A percentile compares a stretch with the other conserved stretches of the same genome.
These are phyloP conservation scores for Dillenia turbinata DNA, from an alignment of 164 flowering plant species.

Conservation along the genomic window DNA sequence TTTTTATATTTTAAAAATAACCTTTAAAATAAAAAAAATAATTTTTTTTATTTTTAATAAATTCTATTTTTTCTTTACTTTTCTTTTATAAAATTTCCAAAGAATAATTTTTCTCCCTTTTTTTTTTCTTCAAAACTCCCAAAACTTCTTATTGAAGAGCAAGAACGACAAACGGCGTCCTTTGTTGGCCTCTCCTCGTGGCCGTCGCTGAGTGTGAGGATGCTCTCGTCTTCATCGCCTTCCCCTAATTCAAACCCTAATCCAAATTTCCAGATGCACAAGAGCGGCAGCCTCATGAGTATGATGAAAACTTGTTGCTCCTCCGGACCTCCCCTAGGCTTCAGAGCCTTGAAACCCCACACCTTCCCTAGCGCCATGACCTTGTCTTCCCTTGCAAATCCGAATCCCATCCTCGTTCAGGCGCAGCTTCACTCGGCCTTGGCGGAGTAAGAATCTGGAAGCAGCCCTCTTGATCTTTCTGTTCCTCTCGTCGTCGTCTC, in stretches of 20 bases:
- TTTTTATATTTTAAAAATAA: too few relatives aligned
- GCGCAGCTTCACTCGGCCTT: background rate
- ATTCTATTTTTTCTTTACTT: too few relatives aligned
- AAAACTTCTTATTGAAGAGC: too few relatives aligned
- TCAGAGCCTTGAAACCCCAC: background rate
- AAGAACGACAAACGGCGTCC: too few relatives aligned
- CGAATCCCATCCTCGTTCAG: background rate
- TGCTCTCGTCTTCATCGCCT: slow-evolving; percentile 30
- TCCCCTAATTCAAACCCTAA: slow-evolving; percentile 23
- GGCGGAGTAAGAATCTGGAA: slow-evolving; percentile 1
- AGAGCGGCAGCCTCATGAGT: background rate
- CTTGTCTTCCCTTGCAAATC: slow-evolving; percentile 2
- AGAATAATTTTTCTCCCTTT: too few relatives aligned
- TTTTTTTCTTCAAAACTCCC: too few relatives aligned
- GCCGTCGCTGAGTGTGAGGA: slow-evolving; percentile 13
- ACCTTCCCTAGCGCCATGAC: slow-evolving; percentile 1
- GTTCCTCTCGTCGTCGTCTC: slow-evolving; percentile 76
- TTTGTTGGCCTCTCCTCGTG: too few relatives aligned
- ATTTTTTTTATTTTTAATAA: too few relatives aligned
- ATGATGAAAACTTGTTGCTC: too few relatives aligned
- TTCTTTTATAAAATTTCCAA: too few relatives aligned
- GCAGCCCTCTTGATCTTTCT: slow-evolving; percentile 4
- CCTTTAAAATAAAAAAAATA: too few relatives aligned
- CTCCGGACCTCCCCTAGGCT: too few relatives aligned
- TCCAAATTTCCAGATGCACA: slow-evolving; percentile 10